Conservation (phyloP, 2,329 filamentous ascomycete genomes). For the Colletotrichum tofieldiae region DNA sequence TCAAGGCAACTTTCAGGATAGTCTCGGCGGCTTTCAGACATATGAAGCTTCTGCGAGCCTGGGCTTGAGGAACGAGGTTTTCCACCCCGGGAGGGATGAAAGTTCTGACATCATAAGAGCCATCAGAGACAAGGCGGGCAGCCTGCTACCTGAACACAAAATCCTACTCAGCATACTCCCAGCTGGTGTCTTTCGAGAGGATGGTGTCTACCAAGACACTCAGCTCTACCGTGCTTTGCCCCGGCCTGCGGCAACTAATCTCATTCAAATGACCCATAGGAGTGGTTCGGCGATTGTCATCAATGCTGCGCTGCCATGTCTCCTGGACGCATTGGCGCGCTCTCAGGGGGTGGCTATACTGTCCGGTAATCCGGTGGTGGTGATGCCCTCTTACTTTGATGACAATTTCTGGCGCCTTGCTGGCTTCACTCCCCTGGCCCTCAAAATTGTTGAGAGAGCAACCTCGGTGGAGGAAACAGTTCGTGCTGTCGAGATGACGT, state of each 20-base stretch:
- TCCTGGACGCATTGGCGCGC: slow-evolving; percentile 90
- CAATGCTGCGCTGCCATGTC: slow-evolving; percentile 88
- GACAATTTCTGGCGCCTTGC: slow-evolving; percentile 93
- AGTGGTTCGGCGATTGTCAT: slow-evolving; percentile 86
- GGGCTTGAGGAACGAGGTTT: slow-evolving; percentile 90
- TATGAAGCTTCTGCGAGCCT: slow-evolving; percentile 93
- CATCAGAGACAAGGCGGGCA: slow-evolving; percentile 87
- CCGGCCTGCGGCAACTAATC: slow-evolving; percentile 76
- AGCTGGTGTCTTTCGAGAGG: slow-evolving; percentile 83
- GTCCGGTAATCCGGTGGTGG: slow-evolving; percentile 86
- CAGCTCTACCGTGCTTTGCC: slow-evolving; percentile 84
- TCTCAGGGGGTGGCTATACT: slow-evolving; percentile 86
- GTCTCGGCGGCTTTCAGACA: slow-evolving; percentile 94
- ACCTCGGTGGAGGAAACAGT: slow-evolving; percentile 79
- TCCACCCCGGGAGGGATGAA: slow-evolving; percentile 91
- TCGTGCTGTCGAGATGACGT: slow-evolving; percentile 85
- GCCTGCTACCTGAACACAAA: slow-evolving; percentile 84
- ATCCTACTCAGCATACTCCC: slow-evolving; percentile 89
- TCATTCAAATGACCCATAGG: slow-evolving; percentile 79
- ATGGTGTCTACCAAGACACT: slow-evolving; percentile 84
- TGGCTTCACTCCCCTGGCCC: slow-evolving; percentile 88
- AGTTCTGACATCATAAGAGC: slow-evolving; percentile 92
- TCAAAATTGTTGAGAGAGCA: slow-evolving; percentile 88
- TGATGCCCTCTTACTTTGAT: slow-evolving; percentile 87
- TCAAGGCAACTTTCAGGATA: slow-evolving; percentile 96